Evolutionary conservation across 768 basidiomycete species (phyloP).

Genomic region (Paxillus rubicundulus): DNA sequence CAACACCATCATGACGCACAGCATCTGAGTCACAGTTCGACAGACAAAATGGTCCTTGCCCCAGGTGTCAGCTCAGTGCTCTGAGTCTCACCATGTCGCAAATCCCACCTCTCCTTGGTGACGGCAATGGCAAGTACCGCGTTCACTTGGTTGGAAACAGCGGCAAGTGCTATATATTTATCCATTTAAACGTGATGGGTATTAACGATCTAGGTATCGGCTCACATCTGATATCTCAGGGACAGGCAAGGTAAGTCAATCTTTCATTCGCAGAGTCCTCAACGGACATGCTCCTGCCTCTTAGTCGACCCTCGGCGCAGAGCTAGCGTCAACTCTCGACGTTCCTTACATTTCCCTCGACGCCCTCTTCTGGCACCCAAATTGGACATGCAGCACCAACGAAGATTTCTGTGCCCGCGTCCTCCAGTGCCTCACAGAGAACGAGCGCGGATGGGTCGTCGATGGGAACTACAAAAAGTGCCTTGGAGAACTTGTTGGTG

Average conservation of each 20-base stretch:
- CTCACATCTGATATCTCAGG: constrained; percentile 17
- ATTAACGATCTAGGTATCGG: background rate
- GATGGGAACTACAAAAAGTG: constrained; percentile 42
- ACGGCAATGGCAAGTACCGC: constrained; percentile 42
- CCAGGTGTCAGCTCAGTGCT: too few species aligned
- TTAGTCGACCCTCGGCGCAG: constrained; percentile 44
- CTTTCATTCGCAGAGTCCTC: background rate
- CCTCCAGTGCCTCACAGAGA: constrained; percentile 22
- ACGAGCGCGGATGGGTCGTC: constrained; percentile 46
- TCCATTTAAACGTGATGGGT: background rate
- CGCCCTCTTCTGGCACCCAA: constrained; percentile 43
- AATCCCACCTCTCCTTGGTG: constrained; percentile 40
- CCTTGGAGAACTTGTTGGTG: constrained; percentile 32
- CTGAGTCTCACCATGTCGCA: background rate
- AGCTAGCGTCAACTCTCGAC: constrained; percentile 40
- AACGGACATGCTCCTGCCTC: background rate
- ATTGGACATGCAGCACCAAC: constrained; percentile 36
- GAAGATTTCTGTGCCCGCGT: constrained; percentile 19
- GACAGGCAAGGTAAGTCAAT: constrained; percentile 33
- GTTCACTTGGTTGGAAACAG: constrained; percentile 50
- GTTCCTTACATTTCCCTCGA: constrained; percentile 49
- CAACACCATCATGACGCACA: too few species aligned
- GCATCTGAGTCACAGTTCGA: too few species aligned
- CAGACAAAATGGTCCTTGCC: too few species aligned
- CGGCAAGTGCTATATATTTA: constrained; percentile 29